Percentiles rank a stretch among this genome's conserved stretches.
phyloP scores from a whole-genome alignment of 768 basidiomycete genomes.

The Lactarius sp. region DNA sequence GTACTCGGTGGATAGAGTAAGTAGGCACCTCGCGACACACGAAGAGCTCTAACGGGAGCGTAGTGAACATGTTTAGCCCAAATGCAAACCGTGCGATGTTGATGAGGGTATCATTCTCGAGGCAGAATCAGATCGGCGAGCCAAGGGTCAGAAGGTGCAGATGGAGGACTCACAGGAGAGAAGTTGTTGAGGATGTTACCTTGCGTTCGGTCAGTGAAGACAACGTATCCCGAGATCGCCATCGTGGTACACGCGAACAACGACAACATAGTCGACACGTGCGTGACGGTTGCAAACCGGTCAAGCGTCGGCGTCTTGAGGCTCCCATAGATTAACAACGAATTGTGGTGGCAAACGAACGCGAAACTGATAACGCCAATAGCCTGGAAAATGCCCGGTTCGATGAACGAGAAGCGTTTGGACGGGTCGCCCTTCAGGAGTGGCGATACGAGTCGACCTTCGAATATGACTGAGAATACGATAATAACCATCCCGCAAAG shows the following conservation, averaged over 20 bases:
- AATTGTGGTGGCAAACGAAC: conserved; percentile 98
- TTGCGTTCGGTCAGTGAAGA: conserved; percentile 86
- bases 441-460: conserved; percentile 69
- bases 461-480: conserved; percentile 75
- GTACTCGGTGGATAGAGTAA: neutral
- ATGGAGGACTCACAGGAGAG: conserved; percentile 47
- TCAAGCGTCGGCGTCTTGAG: conserved; percentile 91
- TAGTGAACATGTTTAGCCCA: conserved; percentile 97
- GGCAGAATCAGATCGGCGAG: neutral
- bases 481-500: conserved; percentile 93
- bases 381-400: conserved; percentile 84
- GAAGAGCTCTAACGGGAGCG: conserved; percentile 91
- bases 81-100: conserved; percentile 94
- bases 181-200: conserved; percentile 99
- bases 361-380: conserved; percentile 97
- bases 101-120: conserved; percentile 79
- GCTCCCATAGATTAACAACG: conserved; percentile 92
- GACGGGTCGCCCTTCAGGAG: conserved; percentile 74
- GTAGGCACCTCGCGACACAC: conserved; percentile 84
- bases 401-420: conserved; percentile 68
- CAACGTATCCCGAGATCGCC: conserved; percentile 79
- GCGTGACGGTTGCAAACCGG: conserved; percentile 88
- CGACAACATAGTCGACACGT: conserved; percentile 82
- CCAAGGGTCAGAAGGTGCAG: neutral
- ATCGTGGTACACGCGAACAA: conserved; percentile 81